phyloP scores from a whole-genome alignment of 2,329 filamentous ascomycete genomes.

The Acrodontium crateriforme region DNA sequence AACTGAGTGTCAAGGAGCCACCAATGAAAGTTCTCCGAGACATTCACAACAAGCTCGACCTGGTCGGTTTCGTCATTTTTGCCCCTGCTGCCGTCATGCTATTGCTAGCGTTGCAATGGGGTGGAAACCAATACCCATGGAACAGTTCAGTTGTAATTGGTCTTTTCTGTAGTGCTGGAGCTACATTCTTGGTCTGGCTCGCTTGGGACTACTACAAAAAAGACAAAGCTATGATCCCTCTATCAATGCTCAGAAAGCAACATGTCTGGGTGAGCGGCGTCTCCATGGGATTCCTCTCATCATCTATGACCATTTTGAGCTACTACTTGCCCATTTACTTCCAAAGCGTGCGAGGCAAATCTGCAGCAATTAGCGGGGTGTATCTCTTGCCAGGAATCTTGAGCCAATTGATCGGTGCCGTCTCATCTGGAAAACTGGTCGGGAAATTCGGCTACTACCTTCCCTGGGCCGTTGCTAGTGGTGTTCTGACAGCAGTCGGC shows the following conservation, averaged over 20 bases:
- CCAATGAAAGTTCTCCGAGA: slow-evolving; percentile 12
- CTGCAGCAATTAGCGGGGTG: slow-evolving; percentile 26
- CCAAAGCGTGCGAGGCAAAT: slow-evolving; percentile 25
- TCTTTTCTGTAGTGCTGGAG: slow-evolving; percentile 21
- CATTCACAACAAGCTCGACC: slow-evolving; percentile 22
- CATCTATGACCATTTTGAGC: slow-evolving; percentile 21
- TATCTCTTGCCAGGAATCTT: slow-evolving; percentile 25
- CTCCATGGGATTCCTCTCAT: slow-evolving; percentile 24
- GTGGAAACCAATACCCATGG: slow-evolving; percentile 23
- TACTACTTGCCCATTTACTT: slow-evolving; percentile 29
- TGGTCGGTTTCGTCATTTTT: slow-evolving; percentile 24
- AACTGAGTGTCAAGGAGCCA: slow-evolving; percentile 11
- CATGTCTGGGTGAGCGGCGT: slow-evolving; percentile 23
- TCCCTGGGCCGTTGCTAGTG: slow-evolving; percentile 7
- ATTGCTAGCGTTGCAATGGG: slow-evolving; percentile 26
- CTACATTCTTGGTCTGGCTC: slow-evolving; percentile 19
- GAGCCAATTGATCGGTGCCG: slow-evolving; percentile 8
- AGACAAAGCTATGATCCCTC: slow-evolving; percentile 26
- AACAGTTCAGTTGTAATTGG: slow-evolving; percentile 21
- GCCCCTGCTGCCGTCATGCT: slow-evolving; percentile 22
- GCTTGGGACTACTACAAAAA: slow-evolving; percentile 24
- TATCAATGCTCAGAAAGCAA: slow-evolving; percentile 19
- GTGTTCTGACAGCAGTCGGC: slow-evolving; percentile 8
- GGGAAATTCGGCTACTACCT: slow-evolving; percentile 7
- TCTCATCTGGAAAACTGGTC: slow-evolving; percentile 7